Evolutionary conservation across 2,329 filamentous ascomycete species (phyloP).

Genomic region (Exophiala aquamarina): DNA sequence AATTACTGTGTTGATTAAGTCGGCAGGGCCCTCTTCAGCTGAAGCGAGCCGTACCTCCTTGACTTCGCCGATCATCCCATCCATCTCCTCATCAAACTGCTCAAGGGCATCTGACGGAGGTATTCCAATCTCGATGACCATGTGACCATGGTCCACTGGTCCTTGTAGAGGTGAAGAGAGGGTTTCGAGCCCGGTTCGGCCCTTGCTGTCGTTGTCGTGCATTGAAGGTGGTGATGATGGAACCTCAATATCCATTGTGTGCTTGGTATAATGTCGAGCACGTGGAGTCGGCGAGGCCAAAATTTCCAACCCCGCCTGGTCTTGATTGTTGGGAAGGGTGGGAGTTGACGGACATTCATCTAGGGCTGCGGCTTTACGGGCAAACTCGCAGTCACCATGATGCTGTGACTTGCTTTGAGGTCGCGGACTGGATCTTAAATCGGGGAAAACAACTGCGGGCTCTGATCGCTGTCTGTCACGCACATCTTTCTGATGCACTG

Average conservation of each 20-base stretch:
- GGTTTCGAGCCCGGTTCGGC: slow-evolving; percentile 4
- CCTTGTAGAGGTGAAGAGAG: slow-evolving; percentile 20
- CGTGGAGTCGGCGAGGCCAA: slow-evolving; percentile 28
- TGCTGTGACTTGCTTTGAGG: slow-evolving; percentile 10
- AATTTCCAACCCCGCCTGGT: slow-evolving; percentile 21
- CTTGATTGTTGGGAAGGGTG: slow-evolving; percentile 20
- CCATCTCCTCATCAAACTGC: slow-evolving; percentile 40
- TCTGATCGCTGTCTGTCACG: slow-evolving; percentile 68
- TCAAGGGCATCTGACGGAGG: background rate
- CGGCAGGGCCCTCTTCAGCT: too few relatives aligned
- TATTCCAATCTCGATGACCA: slow-evolving; percentile 13
- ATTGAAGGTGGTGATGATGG: slow-evolving; percentile 30
- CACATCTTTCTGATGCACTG: slow-evolving; percentile 76
- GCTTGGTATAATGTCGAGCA: slow-evolving; percentile 18
- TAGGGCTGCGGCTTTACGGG: slow-evolving; percentile 19
- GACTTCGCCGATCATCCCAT: slow-evolving; percentile 39
- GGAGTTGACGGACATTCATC: slow-evolving; percentile 23
- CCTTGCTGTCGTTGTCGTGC: slow-evolving; percentile 12
- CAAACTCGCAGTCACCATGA: slow-evolving; percentile 20
- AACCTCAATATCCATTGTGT: slow-evolving; percentile 25
- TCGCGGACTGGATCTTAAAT: slow-evolving; percentile 59
- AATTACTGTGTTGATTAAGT: too few relatives aligned
- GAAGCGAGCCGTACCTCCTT: too few relatives aligned
- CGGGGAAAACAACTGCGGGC: slow-evolving; percentile 65
- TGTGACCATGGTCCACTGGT: slow-evolving; percentile 9